Base-by-base conservation (phyloP, 2,329 filamentous ascomycete genomes). In the Pestalotiopsis sp. region DNA sequence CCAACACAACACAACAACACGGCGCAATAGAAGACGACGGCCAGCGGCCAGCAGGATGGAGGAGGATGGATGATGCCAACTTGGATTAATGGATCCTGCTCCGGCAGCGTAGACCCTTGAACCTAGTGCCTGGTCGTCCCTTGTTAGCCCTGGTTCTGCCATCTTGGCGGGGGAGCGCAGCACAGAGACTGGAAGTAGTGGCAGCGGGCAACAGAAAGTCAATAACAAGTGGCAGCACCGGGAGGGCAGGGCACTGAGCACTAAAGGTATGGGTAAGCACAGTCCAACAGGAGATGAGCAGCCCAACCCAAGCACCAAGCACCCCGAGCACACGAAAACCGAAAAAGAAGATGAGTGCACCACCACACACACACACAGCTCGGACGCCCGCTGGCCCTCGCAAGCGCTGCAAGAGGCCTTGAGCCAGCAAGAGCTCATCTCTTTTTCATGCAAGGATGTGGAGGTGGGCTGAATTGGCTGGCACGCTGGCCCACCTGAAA, bases 361-460 rank as follows among this genome's bases (percentile, higher is more conserved):
- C 13, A 31, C 36, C 36, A 65, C 62, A 12, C 25, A 12, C 17
- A 23, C 20, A 23, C 23, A 59, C 23, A 67, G 65, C 52, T 60
- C 58, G 65, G 65, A 60, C 65, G 31, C 56, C 23, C 31, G 12
- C 27, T 27, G 59, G 31, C 25, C 59, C 25, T 36, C 36, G 27
- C 65, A 67, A 67, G 65, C 20, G 36, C 64, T 66, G 64, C 64
- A 66, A 66, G 64, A 25, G 39, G 23, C 65, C 65, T 67, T 67
- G 25, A 17, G 20, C 56, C 56, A 49, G 60, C 65, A 20, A 31
- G 58, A 67, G 65, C 65, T 67, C 65, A 67, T 67, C 65, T 67
- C 56, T 59, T 62, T 36, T 57, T 67, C 52, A 67, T 67, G 65
- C 65, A 67, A 49, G 65, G 65, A 67, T 67, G 56, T 59, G 64